phyloP scores from a whole-genome alignment of 2,329 filamentous ascomycete species.

The Fusarium sp. region DNA sequence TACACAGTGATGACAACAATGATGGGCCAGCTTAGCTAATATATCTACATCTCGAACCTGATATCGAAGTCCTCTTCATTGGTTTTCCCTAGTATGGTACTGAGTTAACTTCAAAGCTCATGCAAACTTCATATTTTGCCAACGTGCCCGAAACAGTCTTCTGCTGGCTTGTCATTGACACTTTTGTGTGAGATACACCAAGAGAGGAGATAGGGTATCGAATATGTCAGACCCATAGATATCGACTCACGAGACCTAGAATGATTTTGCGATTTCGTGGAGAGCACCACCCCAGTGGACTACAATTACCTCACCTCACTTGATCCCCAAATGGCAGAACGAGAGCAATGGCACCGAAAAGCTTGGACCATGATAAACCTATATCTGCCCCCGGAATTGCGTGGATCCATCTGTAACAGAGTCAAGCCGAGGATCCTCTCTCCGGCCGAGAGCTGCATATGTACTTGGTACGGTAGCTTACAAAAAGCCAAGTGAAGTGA shows the following conservation, averaged over 20 bases:
- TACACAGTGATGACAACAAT: slow-evolving; percentile 5
- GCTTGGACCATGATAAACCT: background rate
- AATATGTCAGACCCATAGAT: slow-evolving; percentile 20
- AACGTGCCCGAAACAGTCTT: background rate
- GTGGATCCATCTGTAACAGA: slow-evolving; percentile 19
- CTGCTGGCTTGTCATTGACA: background rate
- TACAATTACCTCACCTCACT: slow-evolving; percentile 2
- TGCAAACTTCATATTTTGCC: background rate
- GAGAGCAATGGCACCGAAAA: background rate
- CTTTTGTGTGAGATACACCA: background rate
- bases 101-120: background rate
- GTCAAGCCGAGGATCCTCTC: slow-evolving; percentile 27
- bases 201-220: slow-evolving; percentile 14
- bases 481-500: slow-evolving; percentile 22
- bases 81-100: background rate
- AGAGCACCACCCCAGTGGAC: background rate
- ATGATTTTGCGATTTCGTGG: background rate
- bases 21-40: background rate
- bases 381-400: slow-evolving; percentile 8
- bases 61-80: background rate
- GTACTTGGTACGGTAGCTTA: background rate
- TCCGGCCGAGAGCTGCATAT: slow-evolving; percentile 27
- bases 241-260: slow-evolving; percentile 15
- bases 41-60: background rate
- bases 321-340: background rate